Conservation (phyloP, 305 asterid species). For the Solanum hybrid region DNA sequence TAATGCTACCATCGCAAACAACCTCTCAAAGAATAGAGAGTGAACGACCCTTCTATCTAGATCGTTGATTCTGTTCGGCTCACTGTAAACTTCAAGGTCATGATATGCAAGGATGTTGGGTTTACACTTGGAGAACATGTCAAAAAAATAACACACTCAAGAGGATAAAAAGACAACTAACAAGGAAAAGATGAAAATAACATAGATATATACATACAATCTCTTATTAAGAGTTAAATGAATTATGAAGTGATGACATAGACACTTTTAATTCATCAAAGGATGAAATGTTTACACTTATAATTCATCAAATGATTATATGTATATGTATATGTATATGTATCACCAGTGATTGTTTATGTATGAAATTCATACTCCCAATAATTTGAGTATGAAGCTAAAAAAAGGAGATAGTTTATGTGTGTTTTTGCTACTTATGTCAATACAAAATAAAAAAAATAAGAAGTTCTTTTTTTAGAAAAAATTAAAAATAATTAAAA, state of each 20-base stretch:
- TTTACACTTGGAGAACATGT: background rate
- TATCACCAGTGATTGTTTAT: background rate
- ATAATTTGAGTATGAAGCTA: background rate
- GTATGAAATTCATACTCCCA: background rate
- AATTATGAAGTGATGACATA: background rate
- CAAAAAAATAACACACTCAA: background rate
- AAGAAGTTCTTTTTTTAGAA: too few species aligned
- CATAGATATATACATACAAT: too few species aligned
- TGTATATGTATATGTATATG: too few species aligned
- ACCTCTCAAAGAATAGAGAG: background rate
- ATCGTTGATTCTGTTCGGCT: background rate
- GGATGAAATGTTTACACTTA: too few species aligned
- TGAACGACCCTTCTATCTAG: background rate
- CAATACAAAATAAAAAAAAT: background rate
- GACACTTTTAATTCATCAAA: background rate
- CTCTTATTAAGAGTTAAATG: background rate
- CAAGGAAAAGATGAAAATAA: background rate
- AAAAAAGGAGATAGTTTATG: background rate
- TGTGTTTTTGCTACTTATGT: background rate
- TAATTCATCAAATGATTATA: background rate
- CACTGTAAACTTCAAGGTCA: background rate
- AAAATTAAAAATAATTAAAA: too few species aligned
- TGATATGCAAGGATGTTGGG: background rate
- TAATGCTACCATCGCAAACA: background rate
- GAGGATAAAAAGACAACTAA: background rate